Base-by-base conservation (phyloP, 306 rosid genomes). In the Spatholobus suberectus region DNA sequence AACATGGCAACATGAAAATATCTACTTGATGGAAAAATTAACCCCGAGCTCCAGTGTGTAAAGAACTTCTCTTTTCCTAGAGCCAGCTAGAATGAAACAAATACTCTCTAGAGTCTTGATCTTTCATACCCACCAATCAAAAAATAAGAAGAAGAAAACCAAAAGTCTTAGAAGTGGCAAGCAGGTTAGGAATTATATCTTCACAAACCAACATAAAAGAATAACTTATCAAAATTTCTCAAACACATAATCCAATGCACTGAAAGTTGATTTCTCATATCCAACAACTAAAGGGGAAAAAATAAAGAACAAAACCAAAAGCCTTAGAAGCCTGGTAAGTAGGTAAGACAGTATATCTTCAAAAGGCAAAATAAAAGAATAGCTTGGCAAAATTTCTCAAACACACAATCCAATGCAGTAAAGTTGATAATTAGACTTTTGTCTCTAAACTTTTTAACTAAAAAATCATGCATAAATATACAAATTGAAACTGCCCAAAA, bases 21-120 rank as follows among this genome's bases (percentile, higher is more conserved):
- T 52, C 73, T 54, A 61, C 41, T 62, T 6, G 14, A 29, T 62
- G 70, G 41, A 62, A 29, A 62, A 37, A 67, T 8, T 10, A 58
- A 74, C 55, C 78, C 74, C 34, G 8, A 18, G 59, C 14, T 80
- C 68, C 21, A 46, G n/a, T 17, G 78, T 73, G 18, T 46, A 68
- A 46, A 24, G 57, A 32, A 29, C 46, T 61, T 15, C 54, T 34
- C 58, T 71, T 72, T 54, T 40, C 67, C 13, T n/a, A 46, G 26
- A 1, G 12, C 83, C 61, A 81, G 58, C 21, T 21, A 72, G 15
- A 67, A 9, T 71, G 51, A 72, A 72, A 66, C 47, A 55, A 11
- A 41, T 23, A 67, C 80, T 76, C 73, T 12, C 69, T 14, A 46
- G 9, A 54, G 12, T 14, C 52, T 24, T 26, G 17, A 26, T 27